Percentiles rank a stretch among this genome's conserved stretches.
phyloP scores from a whole-genome alignment of 345 rosid genomes.

The Populus euphratica region DNA sequence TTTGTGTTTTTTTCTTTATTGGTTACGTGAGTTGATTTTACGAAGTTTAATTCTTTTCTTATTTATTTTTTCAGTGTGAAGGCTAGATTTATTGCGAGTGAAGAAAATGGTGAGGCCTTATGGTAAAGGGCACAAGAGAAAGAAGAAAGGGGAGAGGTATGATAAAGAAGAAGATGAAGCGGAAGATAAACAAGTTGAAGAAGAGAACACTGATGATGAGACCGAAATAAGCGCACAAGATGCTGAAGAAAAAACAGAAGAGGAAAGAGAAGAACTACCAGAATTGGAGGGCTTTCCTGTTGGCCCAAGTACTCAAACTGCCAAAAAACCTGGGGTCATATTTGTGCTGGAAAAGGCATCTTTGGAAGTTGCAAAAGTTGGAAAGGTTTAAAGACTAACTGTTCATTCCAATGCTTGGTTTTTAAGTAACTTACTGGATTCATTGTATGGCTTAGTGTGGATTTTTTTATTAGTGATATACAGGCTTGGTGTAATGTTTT shows the following conservation, averaged over 20 bases:
- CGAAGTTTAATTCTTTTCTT: not conserved
- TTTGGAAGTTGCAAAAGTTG: conserved; percentile 92
- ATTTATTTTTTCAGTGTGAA: not conserved
- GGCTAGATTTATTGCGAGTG: not conserved
- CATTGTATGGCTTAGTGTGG: not conserved
- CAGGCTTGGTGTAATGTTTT: not conserved
- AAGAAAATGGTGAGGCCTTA: conserved; percentile 62
- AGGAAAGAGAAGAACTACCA: conserved; percentile 22
- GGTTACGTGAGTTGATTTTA: too few species aligned
- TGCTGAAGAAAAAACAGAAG: conserved; percentile 26
- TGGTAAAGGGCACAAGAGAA: conserved; percentile 61
- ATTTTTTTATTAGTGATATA: not conserved
- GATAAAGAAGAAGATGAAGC: conserved; percentile 47
- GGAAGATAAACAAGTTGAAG: conserved; percentile 22
- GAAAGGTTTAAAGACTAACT: conserved; percentile 48
- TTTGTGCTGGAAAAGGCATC: conserved; percentile 86
- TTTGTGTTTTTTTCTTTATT: too few species aligned
- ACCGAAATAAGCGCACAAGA: conserved; percentile 8
- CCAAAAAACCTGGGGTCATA: conserved; percentile 40
- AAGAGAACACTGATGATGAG: conserved; percentile 18
- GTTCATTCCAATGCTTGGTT: not conserved
- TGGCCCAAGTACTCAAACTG: conserved; percentile 24
- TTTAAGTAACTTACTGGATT: not conserved
- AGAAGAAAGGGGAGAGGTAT: conserved; percentile 56
- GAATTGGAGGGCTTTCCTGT: conserved; percentile 62